Base-by-base conservation (phyloP, 1,284 basidiomycete species). In the Veloporphyrellus conicus region DNA sequence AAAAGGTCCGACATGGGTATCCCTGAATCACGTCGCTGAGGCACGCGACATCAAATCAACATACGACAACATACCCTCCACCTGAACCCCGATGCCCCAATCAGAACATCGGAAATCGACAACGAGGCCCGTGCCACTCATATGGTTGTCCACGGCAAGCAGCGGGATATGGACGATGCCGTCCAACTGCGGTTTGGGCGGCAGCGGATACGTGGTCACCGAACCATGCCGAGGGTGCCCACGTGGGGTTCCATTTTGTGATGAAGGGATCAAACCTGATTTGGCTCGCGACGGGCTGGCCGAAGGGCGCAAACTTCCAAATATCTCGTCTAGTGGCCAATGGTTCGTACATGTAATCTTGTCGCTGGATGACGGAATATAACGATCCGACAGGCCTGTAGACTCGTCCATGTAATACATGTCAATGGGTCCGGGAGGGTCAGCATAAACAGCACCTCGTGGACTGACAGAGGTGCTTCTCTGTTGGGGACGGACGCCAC, bases 341-440 rank as follows among this genome's bases (percentile, higher is more conserved):
- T 61, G 60, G 27, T 61, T 52, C 25, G 58, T 44, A 31, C 60
- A 63, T 25, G 60, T 64, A 37, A 61, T 57, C 48, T 47, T 61
- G 61, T 61, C 60, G 40, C 49, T 59, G 14, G 60, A 61, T 25
- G 62, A 64, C 9, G 62, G 60, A 34, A 61, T 43, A 19, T 64
- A 61, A 43, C 54, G 61, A 19, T 61, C 60, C 16, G 50, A 41
- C 6, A 49, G 20, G 41, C 50, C 42, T 19, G 29, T 27, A 33
- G 41, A 43, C 11, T 37, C 43, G 35, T 32, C 35, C 29, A 42
- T 16, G 33, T 27, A 33, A 47, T 34, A 28, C 6, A 23, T 10
- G 18, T 28, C 47, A n/a, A 25, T 29, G 35, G 40, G 25, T 22
- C 16, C 16, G 16, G 41, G 10, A 19, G 45, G 20, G 38, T 40